Conservation (phyloP, 768 basidiomycete genomes). For the Trametes punicea region DNA sequence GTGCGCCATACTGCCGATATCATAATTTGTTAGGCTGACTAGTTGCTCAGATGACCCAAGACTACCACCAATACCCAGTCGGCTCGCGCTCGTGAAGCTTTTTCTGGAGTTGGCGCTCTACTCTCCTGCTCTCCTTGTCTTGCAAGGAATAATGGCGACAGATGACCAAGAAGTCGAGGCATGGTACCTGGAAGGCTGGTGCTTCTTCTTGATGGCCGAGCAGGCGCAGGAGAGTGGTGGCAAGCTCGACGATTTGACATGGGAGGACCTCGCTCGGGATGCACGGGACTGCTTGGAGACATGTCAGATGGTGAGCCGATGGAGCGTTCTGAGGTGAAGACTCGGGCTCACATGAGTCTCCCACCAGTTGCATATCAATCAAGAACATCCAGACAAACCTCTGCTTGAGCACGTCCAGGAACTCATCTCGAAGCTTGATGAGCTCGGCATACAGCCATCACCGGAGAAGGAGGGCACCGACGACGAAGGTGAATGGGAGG, state of each 20-base stretch:
- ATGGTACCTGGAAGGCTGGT: conserved; percentile 95
- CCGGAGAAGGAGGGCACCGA: conserved; percentile 54
- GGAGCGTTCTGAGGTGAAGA: neutral
- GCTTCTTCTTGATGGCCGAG: conserved; percentile 81
- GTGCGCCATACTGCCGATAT: conserved; percentile 24
- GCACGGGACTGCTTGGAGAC: conserved; percentile 80
- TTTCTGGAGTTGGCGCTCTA: conserved; percentile 76
- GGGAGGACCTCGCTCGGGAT: conserved; percentile 78
- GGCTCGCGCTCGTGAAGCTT: conserved; percentile 73
- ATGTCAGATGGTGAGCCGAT: conserved; percentile 62
- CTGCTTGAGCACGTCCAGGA: conserved; percentile 74
- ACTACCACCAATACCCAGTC: conserved; percentile 67
- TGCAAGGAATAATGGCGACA: conserved; percentile 73
- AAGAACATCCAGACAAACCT: conserved; percentile 73
- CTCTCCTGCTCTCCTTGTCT: conserved; percentile 67
- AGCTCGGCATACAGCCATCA: conserved; percentile 61
- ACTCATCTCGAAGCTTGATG: conserved; percentile 64
- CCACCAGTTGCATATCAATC: conserved; percentile 61
- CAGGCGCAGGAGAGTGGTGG: conserved; percentile 57
- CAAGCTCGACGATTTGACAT: conserved; percentile 47
- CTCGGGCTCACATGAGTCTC: neutral
- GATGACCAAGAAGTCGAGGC: conserved; percentile 89
- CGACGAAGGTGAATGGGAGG: conserved; percentile 57
- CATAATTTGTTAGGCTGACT: neutral
- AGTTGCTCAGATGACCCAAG: conserved; percentile 53